Conservation (phyloP, 345 rosid species). For the Raphanus raphanistrum region DNA sequence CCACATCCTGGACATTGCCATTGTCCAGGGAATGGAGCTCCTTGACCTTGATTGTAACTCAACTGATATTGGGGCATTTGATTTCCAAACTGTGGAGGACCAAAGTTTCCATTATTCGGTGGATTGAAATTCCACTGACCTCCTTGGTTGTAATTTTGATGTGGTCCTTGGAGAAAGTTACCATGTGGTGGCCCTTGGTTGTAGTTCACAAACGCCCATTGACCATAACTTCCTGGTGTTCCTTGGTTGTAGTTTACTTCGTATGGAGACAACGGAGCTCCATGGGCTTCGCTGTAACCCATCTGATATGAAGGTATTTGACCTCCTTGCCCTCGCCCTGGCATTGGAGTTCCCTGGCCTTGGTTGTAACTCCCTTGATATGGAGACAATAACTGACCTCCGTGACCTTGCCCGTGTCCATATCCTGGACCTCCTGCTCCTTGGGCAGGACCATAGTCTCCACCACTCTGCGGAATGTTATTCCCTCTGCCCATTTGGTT, state of each 20-base stretch:
- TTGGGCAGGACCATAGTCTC: constrained; percentile 6
- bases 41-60: constrained; percentile 27
- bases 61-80: constrained; percentile 22
- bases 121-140: constrained; percentile 39
- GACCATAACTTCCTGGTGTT: constrained; percentile 39
- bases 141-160: constrained; percentile 42
- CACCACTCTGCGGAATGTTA: constrained; percentile 27
- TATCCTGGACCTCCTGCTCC: constrained; percentile 19
- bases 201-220: constrained; percentile 40
- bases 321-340: constrained; percentile 27
- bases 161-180: constrained; percentile 33
- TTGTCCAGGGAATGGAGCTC: constrained; percentile 23
- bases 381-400: constrained; percentile 26
- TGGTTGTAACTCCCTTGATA: constrained; percentile 41
- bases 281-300: constrained; percentile 48
- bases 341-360: not conserved
- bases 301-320: constrained; percentile 43
- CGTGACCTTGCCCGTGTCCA: constrained; percentile 9
- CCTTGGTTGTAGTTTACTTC: constrained; percentile 37
- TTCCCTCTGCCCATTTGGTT: constrained; percentile 41
- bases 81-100: constrained; percentile 28
- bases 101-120: constrained; percentile 8
- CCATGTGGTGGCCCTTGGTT: constrained; percentile 34
- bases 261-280: constrained; percentile 36
- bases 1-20: constrained; percentile 41